Base-by-base conservation (phyloP, 1,284 basidiomycete genomes). In the Cryptococcus maquisensis region DNA sequence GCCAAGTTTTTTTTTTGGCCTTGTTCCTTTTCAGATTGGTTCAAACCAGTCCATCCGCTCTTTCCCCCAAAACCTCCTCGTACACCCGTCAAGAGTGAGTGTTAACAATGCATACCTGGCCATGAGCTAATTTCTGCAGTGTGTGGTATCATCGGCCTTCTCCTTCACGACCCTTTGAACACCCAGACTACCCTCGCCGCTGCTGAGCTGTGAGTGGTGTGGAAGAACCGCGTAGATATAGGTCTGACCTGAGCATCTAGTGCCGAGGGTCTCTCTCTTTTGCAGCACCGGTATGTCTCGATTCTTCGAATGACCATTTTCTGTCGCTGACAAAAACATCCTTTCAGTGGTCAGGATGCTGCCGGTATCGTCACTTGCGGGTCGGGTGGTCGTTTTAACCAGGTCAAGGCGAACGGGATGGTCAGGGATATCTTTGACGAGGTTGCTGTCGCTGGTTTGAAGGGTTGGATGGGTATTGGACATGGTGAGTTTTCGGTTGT, bases 361-460 rank as follows among this genome's bases (percentile, higher is more conserved):
- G 97, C 94, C 61, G 96, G 96, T 52, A 88, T 98, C 69, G 88
- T 99, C 56, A 98, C 96, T 46, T 96, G 96, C 74, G 96, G 94
- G 3, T 83, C 85, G 16, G 92, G 92, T 70, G 96, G 96, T 45
- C 86, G 94, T 45, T 90, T 99, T 76, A 95, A 89, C 77, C 96
- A 99, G 76, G 93, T 90, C 82, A 99, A 99, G 79, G 91, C 93
- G n/a, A 99, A 98, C 74, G 96, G 96, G 42, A 98, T 99, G 96
- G 95, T 99, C 67, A 84, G 95, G 55, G 96, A 99, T 74, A 89
- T 99, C 59, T 95, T 99, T 76, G 93, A 97, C 75, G 81, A 83
- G 48, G 82, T 82, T 68, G 83, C 88, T 21, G 79, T 98, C 53
- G 82, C 84, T 44, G 86, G 84, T 60, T 78, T 98, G 60, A 82